Conservation (phyloP, 495 filamentous ascomycete species). For the Parathielavia hyrcaniae region DNA sequence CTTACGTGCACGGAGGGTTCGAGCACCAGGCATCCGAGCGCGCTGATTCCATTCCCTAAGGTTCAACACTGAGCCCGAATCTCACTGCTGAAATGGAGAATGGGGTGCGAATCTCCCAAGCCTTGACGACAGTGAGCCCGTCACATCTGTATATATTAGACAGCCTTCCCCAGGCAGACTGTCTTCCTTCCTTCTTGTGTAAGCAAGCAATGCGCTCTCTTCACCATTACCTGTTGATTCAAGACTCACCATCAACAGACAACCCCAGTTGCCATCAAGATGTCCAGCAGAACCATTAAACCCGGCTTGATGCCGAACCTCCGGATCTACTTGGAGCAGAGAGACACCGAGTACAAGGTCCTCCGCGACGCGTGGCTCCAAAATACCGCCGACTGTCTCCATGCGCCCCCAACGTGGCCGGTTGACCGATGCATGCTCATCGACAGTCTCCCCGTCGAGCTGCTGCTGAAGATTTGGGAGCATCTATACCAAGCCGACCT, state of each 20-base stretch:
- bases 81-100: too few species aligned
- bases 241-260: background rate
- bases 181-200: too few species aligned
- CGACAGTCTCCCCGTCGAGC: constrained; percentile 15
- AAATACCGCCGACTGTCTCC: background rate
- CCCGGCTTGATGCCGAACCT: background rate
- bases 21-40: too few species aligned
- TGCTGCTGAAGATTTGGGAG: constrained; percentile 10
- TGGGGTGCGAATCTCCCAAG: too few species aligned
- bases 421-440: constrained; percentile 15
- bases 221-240: too few species aligned
- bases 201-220: too few species aligned
- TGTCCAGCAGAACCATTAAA: background rate
- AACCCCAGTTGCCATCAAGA: background rate
- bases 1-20: too few species aligned
- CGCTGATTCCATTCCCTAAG: too few species aligned
- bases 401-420: constrained; percentile 11
- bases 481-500: constrained; percentile 21
- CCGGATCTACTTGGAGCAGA: background rate
- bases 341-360: constrained; percentile 5
- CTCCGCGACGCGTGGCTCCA: constrained; percentile 3
- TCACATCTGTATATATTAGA: too few species aligned
- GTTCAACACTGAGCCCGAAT: too few species aligned
- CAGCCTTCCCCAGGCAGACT: too few species aligned
- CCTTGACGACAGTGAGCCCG: too few species aligned